Conservation (phyloP, 768 basidiomycete genomes). For the Kwoniella botswanensis region DNA sequence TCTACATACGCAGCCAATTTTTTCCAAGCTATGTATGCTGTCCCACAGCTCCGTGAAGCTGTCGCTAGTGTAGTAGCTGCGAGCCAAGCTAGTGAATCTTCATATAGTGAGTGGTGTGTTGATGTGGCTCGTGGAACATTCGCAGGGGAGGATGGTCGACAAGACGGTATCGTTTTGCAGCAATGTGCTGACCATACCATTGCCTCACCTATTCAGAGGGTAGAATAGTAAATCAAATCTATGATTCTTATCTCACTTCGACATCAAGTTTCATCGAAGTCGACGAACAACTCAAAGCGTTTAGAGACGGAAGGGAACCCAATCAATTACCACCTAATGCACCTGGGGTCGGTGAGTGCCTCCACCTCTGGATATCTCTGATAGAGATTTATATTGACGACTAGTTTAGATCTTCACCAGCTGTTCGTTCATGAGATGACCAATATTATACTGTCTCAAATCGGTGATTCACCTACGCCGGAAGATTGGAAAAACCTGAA, state of each 20-base stretch:
- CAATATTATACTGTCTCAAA: slow-evolving; percentile 12
- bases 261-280: slow-evolving; percentile 33
- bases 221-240: background rate
- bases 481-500: slow-evolving; percentile 4
- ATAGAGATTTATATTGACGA: too few relatives aligned
- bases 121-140: background rate
- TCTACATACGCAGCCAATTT: slow-evolving; percentile 42
- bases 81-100: background rate
- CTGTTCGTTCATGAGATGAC: slow-evolving; percentile 14
- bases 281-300: slow-evolving; percentile 26
- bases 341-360: slow-evolving; percentile 22
- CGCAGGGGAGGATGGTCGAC: too few relatives aligned
- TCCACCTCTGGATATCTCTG: too few relatives aligned
- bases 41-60: slow-evolving; percentile 44
- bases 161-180: background rate
- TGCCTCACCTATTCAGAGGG: background rate
- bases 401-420: background rate
- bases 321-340: slow-evolving; percentile 40
- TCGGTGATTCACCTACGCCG: background rate
- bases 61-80: slow-evolving; percentile 10
- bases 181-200: background rate
- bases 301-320: slow-evolving; percentile 17
- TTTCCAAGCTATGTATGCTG: slow-evolving; percentile 43
- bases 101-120: slow-evolving; percentile 8
- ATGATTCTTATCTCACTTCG: background rate